Base-by-base conservation (phyloP, 192 early-diverging fungal genomes). In the Dimargaris cristalligena region DNA sequence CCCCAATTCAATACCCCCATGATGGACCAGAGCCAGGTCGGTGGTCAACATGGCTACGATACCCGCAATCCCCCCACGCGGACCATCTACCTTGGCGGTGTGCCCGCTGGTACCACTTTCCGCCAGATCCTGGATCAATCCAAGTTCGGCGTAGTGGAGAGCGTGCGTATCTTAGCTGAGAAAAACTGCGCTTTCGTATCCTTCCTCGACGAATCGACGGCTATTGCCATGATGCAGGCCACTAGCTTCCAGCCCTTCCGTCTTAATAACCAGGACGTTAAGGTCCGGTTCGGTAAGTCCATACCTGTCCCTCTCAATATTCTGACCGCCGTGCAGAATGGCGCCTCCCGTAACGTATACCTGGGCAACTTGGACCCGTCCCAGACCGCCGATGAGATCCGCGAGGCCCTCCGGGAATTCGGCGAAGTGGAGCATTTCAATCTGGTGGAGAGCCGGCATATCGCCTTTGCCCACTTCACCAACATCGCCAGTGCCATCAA, bases 381-480 rank as follows among this genome's bases (percentile, higher is more conserved):
- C n/a, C 61, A 82, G 9, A 85, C 77, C 0, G 75, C 75, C 33
- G 72, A 83, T 6, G 55, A 18, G 9, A 65, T 82, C 38, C 64
- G 66, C 2, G 71, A 78, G 9, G 87, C 90, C 46, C 69, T 90
- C 38, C 67, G 63, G 6, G 63, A 72, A 29, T 93, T 74, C 88
- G 90, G 9, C 62, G 71, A 10, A 78, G 90, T 58, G 89, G 91
- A 46, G 72, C 78, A 18, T 64, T 91, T 58, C 79, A 80, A 60
- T 72, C 90, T 22, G 60, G 89, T 3, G 67, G 65, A 4, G 88
- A 91, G 20, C 23, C 87, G 87, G 58, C 70, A 73, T 31, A 88
- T 90, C 60, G 90, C 83, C 10, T 93, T 93, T 74, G 83, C 88
- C 20, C 89, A 93, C 64, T 85, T 91, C 65, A 68, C 80, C 31